Evolutionary conservation across 148 eudicot species (phyloP).

Genomic region (Cornus florida): DNA sequence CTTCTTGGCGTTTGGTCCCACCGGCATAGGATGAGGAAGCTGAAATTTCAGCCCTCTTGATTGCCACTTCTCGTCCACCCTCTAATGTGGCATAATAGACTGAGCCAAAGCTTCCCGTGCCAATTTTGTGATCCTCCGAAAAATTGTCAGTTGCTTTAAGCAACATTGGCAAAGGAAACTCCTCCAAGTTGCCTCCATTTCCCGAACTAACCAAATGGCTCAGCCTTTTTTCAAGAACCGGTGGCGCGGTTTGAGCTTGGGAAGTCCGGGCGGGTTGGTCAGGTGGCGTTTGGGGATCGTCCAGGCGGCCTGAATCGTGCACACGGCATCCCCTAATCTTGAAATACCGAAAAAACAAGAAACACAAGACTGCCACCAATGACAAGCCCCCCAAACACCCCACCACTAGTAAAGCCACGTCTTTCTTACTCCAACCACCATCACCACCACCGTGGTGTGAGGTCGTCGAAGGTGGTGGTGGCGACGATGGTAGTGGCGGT

Average conservation of each 20-base stretch:
- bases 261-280: not conserved
- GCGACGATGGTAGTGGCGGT: constrained; percentile 1
- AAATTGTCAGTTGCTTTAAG: constrained; percentile 61
- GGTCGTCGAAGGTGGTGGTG: not conserved
- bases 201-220: constrained; percentile 69
- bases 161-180: constrained; percentile 53
- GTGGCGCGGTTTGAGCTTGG: constrained; percentile 15
- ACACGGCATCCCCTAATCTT: constrained; percentile 50
- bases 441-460: not conserved
- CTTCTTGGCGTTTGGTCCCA: constrained; percentile 43
- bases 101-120: constrained; percentile 81
- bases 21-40: constrained; percentile 8
- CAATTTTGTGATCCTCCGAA: constrained; percentile 59
- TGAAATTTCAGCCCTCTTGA: constrained; percentile 63
- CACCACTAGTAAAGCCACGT: constrained; percentile 57
- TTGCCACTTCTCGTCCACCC: constrained; percentile 62
- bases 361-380: constrained; percentile 26
- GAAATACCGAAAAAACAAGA: constrained; percentile 32
- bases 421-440: constrained; percentile 38
- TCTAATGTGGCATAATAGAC: constrained; percentile 62
- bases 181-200: constrained; percentile 53
- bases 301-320: constrained; percentile 82
- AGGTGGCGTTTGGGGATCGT: constrained; percentile 19
- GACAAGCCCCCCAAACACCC: constrained; percentile 63
- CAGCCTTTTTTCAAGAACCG: constrained; percentile 51